phyloP scores from a whole-genome alignment of 177 flowering plant species.

The Vitis hybrid region DNA sequence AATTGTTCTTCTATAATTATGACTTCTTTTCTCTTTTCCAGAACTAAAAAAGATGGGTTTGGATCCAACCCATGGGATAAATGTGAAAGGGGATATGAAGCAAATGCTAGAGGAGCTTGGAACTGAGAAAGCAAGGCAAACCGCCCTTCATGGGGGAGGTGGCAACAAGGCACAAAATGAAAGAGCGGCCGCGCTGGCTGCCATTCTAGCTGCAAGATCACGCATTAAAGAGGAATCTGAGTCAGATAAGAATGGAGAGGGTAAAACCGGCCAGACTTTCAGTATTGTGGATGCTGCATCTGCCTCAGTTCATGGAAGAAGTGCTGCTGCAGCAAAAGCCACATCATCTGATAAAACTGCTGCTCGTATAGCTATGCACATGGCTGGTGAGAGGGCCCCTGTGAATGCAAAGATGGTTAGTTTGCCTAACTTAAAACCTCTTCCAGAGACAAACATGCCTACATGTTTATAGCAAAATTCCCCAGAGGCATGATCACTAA shows the following conservation, averaged over 20 bases:
- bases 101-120: slow-evolving; percentile 95
- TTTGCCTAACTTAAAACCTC: background rate
- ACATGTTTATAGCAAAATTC: background rate
- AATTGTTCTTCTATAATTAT: slow-evolving; percentile 3
- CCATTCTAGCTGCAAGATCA: slow-evolving; percentile 76
- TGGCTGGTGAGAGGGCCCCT: slow-evolving; percentile 90
- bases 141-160: slow-evolving; percentile 93
- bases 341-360: slow-evolving; percentile 81
- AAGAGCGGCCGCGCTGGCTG: slow-evolving; percentile 88
- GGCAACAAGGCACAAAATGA: slow-evolving; percentile 89
- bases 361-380: slow-evolving; percentile 93
- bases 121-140: slow-evolving; percentile 80
- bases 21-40: slow-evolving; percentile 26
- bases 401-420: slow-evolving; percentile 93
- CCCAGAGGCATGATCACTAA: too few relatives aligned
- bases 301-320: slow-evolving; percentile 99
- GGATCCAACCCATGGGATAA: slow-evolving; percentile 76
- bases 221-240: slow-evolving; percentile 62
- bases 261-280: slow-evolving; percentile 44
- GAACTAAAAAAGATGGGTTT: slow-evolving; percentile 64
- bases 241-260: slow-evolving; percentile 48
- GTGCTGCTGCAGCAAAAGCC: slow-evolving; percentile 93
- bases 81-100: slow-evolving; percentile 85
- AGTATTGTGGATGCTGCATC: slow-evolving; percentile 99
- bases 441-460: background rate